Evolutionary conservation across 192 early-diverging fungal genomes (phyloP).

Genomic region (Anaeromyces robustus): DNA sequence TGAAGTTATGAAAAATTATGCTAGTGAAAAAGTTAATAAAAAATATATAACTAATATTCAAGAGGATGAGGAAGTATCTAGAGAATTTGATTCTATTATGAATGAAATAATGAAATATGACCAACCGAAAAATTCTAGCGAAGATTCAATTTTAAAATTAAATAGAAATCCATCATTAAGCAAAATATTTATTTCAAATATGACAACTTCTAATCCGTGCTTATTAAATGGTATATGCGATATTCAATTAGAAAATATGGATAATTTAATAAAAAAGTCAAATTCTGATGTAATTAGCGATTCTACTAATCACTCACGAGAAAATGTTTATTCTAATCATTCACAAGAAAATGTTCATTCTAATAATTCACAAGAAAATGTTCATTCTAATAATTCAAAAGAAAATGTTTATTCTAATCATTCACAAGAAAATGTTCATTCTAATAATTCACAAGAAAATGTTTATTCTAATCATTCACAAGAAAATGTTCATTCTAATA

Average conservation of each 20-base stretch:
- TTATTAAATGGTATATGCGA: not conserved
- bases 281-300: not conserved
- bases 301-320: no score
- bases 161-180: not conserved
- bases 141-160: not conserved
- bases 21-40: not conserved
- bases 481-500: no score
- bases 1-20: not conserved
- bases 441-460: no score
- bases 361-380: no score
- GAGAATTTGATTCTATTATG: not conserved
- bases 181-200: not conserved
- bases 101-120: not conserved
- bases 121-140: not conserved
- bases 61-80: not conserved
- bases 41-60: not conserved
- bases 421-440: no score
- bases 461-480: no score
- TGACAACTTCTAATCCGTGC: not conserved
- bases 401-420: no score
- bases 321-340: no score
- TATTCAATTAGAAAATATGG: not conserved
- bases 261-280: not conserved
- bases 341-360: no score
- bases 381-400: no score